A percentile compares a stretch with the other conserved stretches of the same genome.
Evolutionary conservation across 768 basidiomycete genomes (phyloP).

Genomic region (Boletus pseudo-olivaceus): DNA sequence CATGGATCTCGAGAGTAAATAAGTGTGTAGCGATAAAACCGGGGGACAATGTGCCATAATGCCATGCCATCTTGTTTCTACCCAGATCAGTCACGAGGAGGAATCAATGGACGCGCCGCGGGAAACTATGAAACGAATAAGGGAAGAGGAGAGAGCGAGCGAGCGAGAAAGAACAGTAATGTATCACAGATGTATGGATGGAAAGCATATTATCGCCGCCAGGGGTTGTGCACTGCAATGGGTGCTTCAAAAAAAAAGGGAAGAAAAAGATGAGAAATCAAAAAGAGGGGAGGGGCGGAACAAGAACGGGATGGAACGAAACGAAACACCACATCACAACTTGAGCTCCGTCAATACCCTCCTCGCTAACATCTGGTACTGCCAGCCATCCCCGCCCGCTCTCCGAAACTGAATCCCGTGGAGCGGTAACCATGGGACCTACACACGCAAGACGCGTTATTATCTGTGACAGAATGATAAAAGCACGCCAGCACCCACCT

Average conservation of each 20-base stretch:
- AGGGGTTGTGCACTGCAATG: slow-evolving; percentile 9
- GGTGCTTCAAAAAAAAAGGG: not conserved
- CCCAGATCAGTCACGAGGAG: not conserved
- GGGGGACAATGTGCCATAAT: not conserved
- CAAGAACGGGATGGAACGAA: not conserved
- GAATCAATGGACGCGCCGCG: not conserved
- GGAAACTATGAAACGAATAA: not conserved
- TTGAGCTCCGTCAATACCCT: slow-evolving; percentile 86
- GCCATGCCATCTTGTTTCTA: slow-evolving; percentile 2
- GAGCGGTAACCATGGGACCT: slow-evolving; percentile 91
- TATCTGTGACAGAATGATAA: not conserved
- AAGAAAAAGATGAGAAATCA: not conserved
- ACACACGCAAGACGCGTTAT: slow-evolving; percentile 2
- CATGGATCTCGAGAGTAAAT: slow-evolving; percentile 2
- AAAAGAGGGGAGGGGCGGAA: not conserved
- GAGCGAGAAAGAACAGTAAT: slow-evolving; percentile 5
- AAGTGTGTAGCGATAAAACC: slow-evolving; percentile 1
- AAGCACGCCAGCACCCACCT: slow-evolving; percentile 50
- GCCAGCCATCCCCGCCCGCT: slow-evolving; percentile 89
- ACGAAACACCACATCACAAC: slow-evolving; percentile 43
- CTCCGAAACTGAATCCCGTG: slow-evolving; percentile 96
- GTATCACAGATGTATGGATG: slow-evolving; percentile 19
- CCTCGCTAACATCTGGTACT: slow-evolving; percentile 93
- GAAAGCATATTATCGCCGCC: slow-evolving; percentile 24
- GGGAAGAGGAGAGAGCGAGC: not conserved